These are phyloP conservation scores for Curvularia sp. DNA, from an alignment of 2,329 filamentous ascomycete species.

Conservation along the genomic window DNA sequence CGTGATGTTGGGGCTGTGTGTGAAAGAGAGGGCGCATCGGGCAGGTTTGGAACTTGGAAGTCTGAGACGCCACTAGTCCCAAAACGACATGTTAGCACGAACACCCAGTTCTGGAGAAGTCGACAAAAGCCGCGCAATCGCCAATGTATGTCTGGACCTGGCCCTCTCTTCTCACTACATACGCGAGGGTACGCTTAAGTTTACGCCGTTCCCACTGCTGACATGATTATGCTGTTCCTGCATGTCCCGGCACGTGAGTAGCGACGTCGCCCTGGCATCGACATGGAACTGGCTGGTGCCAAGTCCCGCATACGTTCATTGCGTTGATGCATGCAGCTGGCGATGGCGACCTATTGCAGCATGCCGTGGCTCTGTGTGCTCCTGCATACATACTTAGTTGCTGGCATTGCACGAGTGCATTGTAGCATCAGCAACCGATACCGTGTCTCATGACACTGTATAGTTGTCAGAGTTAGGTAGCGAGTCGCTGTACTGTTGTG, in stretches of 20 bases:
- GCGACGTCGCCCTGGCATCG: neutral
- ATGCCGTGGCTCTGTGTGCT: neutral
- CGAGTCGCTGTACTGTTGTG: too few species aligned
- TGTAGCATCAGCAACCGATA: neutral
- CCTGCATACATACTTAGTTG: neutral
- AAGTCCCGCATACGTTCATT: neutral
- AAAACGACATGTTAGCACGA: slow-evolving; percentile 39
- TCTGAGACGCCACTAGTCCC: slow-evolving; percentile 26
- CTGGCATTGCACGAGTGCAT: neutral
- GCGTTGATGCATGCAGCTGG: neutral
- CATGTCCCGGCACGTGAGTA: neutral
- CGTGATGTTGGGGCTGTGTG: slow-evolving; percentile 30
- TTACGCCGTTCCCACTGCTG: neutral
- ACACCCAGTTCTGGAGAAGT: slow-evolving; percentile 23
- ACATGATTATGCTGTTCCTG: neutral
- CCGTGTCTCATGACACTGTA: neutral
- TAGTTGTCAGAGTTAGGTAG: neutral
- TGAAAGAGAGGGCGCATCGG: slow-evolving; percentile 22
- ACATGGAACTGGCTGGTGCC: neutral
- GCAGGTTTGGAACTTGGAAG: slow-evolving; percentile 31
- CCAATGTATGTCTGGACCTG: neutral
- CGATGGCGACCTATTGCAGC: neutral
- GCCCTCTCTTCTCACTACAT: neutral
- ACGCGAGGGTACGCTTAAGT: neutral
- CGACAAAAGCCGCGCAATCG: slow-evolving; percentile 20